Evolutionary conservation across 345 rosid genomes (phyloP).

Genomic region (Eutrema heterophyllum): DNA sequence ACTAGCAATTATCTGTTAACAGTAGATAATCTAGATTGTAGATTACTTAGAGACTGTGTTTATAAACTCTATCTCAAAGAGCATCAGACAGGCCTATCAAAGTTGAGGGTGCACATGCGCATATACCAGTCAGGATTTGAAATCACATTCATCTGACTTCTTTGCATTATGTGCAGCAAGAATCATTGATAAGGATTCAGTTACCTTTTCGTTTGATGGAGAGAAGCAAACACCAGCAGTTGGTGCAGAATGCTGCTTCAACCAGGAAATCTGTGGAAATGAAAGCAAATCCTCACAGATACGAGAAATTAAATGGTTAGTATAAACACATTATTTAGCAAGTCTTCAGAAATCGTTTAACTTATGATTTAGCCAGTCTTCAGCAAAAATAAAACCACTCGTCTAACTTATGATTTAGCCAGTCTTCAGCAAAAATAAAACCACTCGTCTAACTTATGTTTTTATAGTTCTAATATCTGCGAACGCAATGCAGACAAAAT

Average conservation of each 20-base stretch:
- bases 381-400: neutral
- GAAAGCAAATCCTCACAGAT: conserved; percentile 14
- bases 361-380: neutral
- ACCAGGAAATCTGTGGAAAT: conserved; percentile 74
- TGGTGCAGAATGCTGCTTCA: conserved; percentile 97
- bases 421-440: neutral
- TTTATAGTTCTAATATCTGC: neutral
- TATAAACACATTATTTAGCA: neutral
- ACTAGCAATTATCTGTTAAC: conserved; percentile 76
- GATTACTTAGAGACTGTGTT: conserved; percentile 1
- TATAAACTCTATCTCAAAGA: conserved; percentile 2
- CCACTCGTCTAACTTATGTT: neutral
- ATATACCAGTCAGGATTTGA: neutral
- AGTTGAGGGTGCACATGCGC: conserved; percentile 6
- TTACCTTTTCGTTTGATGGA: conserved; percentile 94
- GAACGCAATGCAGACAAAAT: neutral
- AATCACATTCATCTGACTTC: conserved; percentile 14
- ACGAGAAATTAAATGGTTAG: conserved; percentile 7
- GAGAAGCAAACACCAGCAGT: conserved; percentile 92
- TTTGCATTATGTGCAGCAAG: neutral
- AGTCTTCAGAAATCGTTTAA: neutral
- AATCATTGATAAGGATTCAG: neutral
- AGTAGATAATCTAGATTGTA: conserved; percentile 12
- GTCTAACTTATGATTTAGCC: neutral
- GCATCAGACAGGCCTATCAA: neutral